These are phyloP conservation scores for Aspergillus chevalieri DNA, from an alignment of 2,329 filamentous ascomycete genomes.

Conservation along the genomic window DNA sequence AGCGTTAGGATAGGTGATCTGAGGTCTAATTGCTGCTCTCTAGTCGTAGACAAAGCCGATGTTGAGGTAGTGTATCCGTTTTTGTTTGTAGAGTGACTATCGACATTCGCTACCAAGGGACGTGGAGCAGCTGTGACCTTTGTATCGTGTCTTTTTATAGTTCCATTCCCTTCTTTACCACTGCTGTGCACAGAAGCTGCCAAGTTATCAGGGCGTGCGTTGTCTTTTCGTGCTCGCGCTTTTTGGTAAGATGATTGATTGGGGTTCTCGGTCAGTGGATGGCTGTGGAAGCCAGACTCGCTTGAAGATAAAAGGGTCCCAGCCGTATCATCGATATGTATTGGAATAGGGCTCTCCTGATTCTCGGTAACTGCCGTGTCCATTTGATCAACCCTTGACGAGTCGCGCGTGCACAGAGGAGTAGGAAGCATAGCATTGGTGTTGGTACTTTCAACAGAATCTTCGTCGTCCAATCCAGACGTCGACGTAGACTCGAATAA, in stretches of 20 bases:
- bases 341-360: constrained; percentile 4
- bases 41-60: background rate
- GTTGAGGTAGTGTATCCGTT: background rate
- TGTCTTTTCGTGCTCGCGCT: background rate
- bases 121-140: background rate
- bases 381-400: too few species aligned
- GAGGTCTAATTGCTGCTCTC: background rate
- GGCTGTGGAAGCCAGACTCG: background rate
- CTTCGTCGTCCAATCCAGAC: constrained; percentile 2
- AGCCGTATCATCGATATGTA: constrained; percentile 16
- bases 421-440: too few species aligned
- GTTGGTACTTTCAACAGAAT: background rate
- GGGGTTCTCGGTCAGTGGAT: constrained; percentile 13
- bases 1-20: background rate
- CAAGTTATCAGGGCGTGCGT: background rate
- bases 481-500: constrained; percentile 15
- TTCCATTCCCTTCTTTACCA: background rate
- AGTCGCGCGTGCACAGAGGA: background rate
- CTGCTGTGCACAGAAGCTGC: background rate
- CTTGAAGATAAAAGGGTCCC: background rate
- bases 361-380: background rate
- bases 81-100: background rate
- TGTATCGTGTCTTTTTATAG: background rate
- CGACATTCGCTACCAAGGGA: background rate
- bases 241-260: constrained; percentile 16